Conservation (phyloP, 2,329 filamentous ascomycete species). For the Fusarium albidum region DNA sequence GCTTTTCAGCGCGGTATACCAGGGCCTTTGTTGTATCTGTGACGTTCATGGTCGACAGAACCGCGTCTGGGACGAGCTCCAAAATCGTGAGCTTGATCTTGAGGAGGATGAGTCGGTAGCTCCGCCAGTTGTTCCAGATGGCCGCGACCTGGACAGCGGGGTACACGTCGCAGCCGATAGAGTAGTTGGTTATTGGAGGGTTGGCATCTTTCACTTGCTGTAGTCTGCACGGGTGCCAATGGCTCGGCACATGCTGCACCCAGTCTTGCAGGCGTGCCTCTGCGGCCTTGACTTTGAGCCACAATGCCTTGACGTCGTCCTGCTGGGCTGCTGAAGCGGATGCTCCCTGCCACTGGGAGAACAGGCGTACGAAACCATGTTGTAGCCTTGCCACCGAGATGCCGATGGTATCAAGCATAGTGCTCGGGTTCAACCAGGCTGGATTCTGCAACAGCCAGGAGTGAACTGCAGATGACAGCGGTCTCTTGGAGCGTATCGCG, state of each 20-base stretch:
- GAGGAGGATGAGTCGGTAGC: constrained; percentile 13
- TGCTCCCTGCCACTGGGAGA: not conserved
- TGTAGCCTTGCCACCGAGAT: constrained; percentile 11
- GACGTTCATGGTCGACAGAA: not conserved
- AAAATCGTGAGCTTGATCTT: constrained; percentile 10
- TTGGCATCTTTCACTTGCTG: not conserved
- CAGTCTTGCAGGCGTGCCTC: constrained; percentile 6
- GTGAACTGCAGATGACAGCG: constrained; percentile 1
- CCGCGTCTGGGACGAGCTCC: not conserved
- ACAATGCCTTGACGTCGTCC: not conserved
- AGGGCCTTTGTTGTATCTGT: not conserved
- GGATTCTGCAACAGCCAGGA: constrained; percentile 4
- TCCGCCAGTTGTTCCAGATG: constrained; percentile 21
- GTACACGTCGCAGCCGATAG: constrained; percentile 6
- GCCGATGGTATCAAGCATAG: constrained; percentile 11
- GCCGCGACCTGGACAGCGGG: constrained; percentile 11
- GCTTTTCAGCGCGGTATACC: not conserved
- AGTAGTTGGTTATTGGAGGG: constrained; percentile 8
- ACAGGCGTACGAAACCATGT: not conserved
- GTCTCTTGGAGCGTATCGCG: constrained; percentile 4
- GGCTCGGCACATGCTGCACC: constrained; percentile 5
- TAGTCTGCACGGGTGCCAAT: constrained; percentile 7
- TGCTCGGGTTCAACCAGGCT: constrained; percentile 5
- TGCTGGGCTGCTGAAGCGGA: not conserved
- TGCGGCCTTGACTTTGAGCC: constrained; percentile 1